Conservation (phyloP, 768 basidiomycete species). For the Fomitopsis pulvina region DNA sequence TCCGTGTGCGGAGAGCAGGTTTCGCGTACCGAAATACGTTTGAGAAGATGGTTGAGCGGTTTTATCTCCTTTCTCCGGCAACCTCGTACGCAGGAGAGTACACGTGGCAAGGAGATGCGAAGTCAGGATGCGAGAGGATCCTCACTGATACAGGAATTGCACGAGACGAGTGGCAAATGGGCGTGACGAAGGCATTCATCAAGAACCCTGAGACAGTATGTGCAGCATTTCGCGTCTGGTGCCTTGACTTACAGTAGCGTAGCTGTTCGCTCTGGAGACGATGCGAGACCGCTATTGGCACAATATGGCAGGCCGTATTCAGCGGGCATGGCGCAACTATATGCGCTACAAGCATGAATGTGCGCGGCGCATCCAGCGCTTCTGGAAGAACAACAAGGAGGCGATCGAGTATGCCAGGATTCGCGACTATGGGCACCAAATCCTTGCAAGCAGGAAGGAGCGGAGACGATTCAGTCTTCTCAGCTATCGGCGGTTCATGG, state of each 20-base stretch:
- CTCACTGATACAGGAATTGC: constrained; percentile 93
- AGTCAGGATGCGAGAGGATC: constrained; percentile 89
- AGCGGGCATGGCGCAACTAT: constrained; percentile 94
- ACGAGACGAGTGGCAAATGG: constrained; percentile 99
- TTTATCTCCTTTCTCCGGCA: constrained; percentile 90
- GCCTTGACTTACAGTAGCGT: constrained; percentile 4
- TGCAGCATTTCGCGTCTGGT: neutral
- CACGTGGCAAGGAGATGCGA: constrained; percentile 87
- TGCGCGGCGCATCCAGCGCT: constrained; percentile 90
- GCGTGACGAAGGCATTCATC: constrained; percentile 96
- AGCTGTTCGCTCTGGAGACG: constrained; percentile 97
- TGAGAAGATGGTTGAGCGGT: constrained; percentile 98
- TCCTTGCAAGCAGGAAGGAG: constrained; percentile 90
- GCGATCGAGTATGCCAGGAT: constrained; percentile 81
- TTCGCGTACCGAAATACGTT: constrained; percentile 99
- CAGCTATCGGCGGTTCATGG: constrained; percentile 90
- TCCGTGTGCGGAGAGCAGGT: constrained; percentile 92
- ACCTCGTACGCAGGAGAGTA: constrained; percentile 99
- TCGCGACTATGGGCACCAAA: constrained; percentile 92
- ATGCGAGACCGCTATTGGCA: constrained; percentile 99
- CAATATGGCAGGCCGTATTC: constrained; percentile 97
- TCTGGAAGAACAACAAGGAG: constrained; percentile 99
- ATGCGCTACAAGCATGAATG: constrained; percentile 94
- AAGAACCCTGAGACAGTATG: constrained; percentile 97
- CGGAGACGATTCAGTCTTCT: constrained; percentile 88